These are phyloP conservation scores for Berberis thunbergii DNA, from an alignment of 164 flowering plant genomes.

Conservation along the genomic window DNA sequence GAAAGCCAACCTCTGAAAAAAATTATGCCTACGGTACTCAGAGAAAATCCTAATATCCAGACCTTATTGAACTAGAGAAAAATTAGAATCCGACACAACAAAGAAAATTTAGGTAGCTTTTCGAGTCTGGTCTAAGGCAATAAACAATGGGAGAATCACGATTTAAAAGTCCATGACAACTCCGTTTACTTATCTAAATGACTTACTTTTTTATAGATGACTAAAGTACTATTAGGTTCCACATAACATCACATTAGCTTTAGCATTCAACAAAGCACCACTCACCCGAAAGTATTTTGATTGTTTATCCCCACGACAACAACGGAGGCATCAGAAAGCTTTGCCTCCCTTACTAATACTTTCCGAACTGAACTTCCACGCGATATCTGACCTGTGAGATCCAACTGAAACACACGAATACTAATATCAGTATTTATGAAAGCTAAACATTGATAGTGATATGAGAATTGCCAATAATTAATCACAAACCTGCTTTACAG, in stretches of 20 bases:
- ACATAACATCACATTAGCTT: too few relatives aligned
- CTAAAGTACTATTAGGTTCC: too few relatives aligned
- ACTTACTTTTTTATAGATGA: too few relatives aligned
- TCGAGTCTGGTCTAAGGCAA: too few relatives aligned
- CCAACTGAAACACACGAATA: conserved; percentile 38
- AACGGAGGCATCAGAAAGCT: conserved; percentile 31
- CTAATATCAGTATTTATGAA: neutral
- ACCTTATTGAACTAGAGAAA: too few relatives aligned
- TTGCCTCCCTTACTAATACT: conserved; percentile 44
- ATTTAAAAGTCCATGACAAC: too few relatives aligned
- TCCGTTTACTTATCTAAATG: too few relatives aligned
- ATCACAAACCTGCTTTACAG: conserved; percentile 48
- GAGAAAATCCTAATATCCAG: neutral
- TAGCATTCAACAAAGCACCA: neutral
- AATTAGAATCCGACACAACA: too few relatives aligned
- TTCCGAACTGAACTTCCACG: conserved; percentile 17
- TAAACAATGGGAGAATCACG: too few relatives aligned
- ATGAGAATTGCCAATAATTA: neutral
- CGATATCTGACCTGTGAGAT: conserved; percentile 41
- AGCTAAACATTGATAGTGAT: neutral
- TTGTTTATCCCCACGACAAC: conserved; percentile 56
- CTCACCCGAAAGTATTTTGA: conserved; percentile 45
- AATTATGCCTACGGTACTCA: too few relatives aligned
- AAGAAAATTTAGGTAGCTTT: too few relatives aligned
- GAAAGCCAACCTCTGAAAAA: conserved; percentile 50